phyloP scores from a whole-genome alignment of 768 basidiomycete species.

The Leccinum subgranulosum region DNA sequence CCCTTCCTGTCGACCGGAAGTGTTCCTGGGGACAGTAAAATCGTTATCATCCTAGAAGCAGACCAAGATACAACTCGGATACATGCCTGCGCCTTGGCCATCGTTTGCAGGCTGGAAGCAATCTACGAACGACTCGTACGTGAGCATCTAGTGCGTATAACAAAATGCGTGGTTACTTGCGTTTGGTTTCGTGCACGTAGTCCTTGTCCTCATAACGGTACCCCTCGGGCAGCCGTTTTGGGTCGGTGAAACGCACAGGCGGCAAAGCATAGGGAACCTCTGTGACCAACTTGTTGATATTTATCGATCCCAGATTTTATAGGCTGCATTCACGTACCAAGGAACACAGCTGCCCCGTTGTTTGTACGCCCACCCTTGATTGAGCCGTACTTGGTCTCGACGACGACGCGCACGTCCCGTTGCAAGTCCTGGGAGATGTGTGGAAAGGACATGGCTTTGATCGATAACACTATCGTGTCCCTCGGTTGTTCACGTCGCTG shows the following conservation, averaged over 20 bases:
- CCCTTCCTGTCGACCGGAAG: constrained; percentile 61
- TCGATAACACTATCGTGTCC: not conserved
- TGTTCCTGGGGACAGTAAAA: constrained; percentile 31
- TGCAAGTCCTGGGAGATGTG: constrained; percentile 61
- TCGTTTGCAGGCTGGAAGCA: constrained; percentile 61
- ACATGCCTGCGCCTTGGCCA: constrained; percentile 54
- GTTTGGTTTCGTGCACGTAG: constrained; percentile 56
- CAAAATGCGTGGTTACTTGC: constrained; percentile 35
- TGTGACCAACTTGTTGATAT: constrained; percentile 22
- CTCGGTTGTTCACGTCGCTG: not conserved
- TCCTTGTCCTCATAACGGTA: constrained; percentile 59
- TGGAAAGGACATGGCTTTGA: not conserved
- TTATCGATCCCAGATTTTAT: not conserved
- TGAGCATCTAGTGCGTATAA: not conserved
- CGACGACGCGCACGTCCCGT: constrained; percentile 41
- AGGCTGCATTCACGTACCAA: constrained; percentile 41
- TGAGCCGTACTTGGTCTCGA: constrained; percentile 53
- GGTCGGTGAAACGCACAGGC: constrained; percentile 62
- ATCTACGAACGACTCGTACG: constrained; percentile 36
- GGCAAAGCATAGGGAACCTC: constrained; percentile 74
- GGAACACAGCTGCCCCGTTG: constrained; percentile 61
- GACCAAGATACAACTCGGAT: not conserved
- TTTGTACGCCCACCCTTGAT: constrained; percentile 56
- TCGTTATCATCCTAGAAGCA: not conserved
- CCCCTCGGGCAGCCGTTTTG: constrained; percentile 48